Evolutionary conservation across 2,329 filamentous ascomycete genomes (phyloP).

Genomic region (Trichoderma koningii): DNA sequence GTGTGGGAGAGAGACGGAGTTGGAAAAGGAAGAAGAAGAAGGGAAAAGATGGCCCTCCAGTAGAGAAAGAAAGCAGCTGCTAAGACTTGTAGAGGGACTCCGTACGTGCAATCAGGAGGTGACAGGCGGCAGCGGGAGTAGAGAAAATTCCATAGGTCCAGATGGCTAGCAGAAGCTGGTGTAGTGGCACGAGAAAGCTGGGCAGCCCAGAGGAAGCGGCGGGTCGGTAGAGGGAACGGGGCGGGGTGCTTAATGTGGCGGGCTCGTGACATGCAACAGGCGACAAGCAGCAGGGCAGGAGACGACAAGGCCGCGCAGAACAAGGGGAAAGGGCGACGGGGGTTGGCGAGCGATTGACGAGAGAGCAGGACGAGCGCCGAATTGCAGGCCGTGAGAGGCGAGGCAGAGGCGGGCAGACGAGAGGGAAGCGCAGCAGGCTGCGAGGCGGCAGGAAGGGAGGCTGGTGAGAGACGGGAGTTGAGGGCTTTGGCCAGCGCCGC

Average conservation of each 20-base stretch:
- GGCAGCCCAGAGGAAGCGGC: conserved; percentile 25
- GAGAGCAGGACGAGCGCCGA: neutral
- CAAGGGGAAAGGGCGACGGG: conserved; percentile 2
- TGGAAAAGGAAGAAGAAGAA: neutral
- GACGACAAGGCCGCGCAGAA: conserved; percentile 3
- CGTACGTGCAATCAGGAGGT: conserved; percentile 32
- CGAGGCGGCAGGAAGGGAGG: conserved; percentile 1
- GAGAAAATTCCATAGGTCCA: conserved; percentile 29
- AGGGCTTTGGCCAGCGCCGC: conserved; percentile 19
- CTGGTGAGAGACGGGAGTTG: conserved; percentile 3
- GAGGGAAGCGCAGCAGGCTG: neutral
- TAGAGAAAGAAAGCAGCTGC: conserved; percentile 27
- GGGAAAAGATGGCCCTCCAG: conserved; percentile 19
- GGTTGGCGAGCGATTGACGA: neutral
- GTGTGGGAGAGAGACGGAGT: neutral
- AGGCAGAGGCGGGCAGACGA: neutral
- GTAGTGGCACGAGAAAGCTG: conserved; percentile 28
- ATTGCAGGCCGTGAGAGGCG: conserved; percentile 3
- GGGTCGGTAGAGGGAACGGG: conserved; percentile 28
- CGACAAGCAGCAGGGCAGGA: conserved; percentile 27
- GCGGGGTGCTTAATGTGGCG: conserved; percentile 29
- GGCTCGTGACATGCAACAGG: conserved; percentile 29
- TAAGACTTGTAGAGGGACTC: conserved; percentile 30
- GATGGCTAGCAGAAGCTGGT: conserved; percentile 19
- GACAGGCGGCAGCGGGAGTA: conserved; percentile 24